Evolutionary conservation across 352 stramenopile genomes (phyloP), one percentile per base, ranked within the genome.

Genomic region (Globisporangium iwayamae): DNA sequence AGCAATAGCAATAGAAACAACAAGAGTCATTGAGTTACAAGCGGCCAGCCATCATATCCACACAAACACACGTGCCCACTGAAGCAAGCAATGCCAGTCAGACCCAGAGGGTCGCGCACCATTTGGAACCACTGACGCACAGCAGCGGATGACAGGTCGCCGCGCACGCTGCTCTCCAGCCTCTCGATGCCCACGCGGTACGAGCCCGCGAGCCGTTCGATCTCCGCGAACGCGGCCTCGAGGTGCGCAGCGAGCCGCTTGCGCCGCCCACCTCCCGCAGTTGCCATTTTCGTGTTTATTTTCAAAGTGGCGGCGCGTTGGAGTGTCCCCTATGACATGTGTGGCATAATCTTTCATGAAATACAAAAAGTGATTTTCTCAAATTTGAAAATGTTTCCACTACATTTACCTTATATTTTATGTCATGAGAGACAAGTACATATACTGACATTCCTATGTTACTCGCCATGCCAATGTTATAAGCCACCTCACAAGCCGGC

Each of bases 51-150:
- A 41, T 41, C 36, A 41, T 36, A 41, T 41, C 36, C 3, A 11
- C 11, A 46, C 6, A 65, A 18, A 25, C 16, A 63, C 13, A 53
- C 30, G 25, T 54, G 39, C 11, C 16, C 16, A 41, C 14, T 39
- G 4, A 61, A 1, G 4, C 4, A 13, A 57, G 38, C 52, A 28
- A 56, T 30, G 46, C 10, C 20, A 50, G 22, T 32, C 18, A 62
- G 10, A 36, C 41, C 34, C 22, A 14, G 13, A n/a, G 38, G 45
- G 16, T 6, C 8, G 69, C 30, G 60, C 28, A 91, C 82, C 70
- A 92, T 63, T 13, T 73, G 52, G 48, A 92, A 94, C 85, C 85
- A 94, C 52, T 81, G 61, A 22, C 46, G 65, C 30, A 79, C 74
- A 3, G 66, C 78, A 18, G 71, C 60, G 9, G 65, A 25, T 22